Base-by-base conservation (phyloP, 148 eudicot genomes). In the Persicaria tinctoria region DNA sequence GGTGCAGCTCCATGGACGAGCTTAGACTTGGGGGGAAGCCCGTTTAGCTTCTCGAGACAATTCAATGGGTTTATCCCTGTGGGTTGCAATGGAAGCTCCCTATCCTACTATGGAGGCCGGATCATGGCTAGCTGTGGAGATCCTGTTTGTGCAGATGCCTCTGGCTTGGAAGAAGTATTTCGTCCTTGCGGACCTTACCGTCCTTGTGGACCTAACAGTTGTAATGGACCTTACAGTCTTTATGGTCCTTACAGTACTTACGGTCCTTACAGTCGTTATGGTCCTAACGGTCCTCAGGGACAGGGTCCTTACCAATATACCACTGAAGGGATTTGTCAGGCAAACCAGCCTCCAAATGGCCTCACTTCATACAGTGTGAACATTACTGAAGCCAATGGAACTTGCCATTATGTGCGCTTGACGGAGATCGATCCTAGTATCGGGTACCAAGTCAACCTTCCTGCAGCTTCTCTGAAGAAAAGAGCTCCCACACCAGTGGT, bases 311-410 rank as follows among this genome's bases (percentile, higher is more conserved):
- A 38, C 44, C 70, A 46, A 0, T 66, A 38, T 66, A 66, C 70
- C 0, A 38, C 14, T 41, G 44, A 66, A 47, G 70, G 70, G 8
- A 47, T 44, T 66, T 66, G 70, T 66, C 7, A 13, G 44, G 70
- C 70, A 1, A 23, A 27, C 50, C 56, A 12, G 41, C 74, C 54
- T 5, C 74, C 74, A 3, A 49, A 72, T 14, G 54, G 56, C 0
- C 74, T 72, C 74, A 72, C 45, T 72, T 72, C 17, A 16, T 72
- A 49, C 13, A 50, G 74, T 72, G 74, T 72, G n/a, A 72, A 72
- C 38, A 5, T 72, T 45, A 72, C 74, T 23, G 56, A 49, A 72
- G 14, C 57, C 41, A 72, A 72, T 50, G 74, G 56, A 16, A 72
- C 9, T 51, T 72, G 74, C 5, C 18, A 16, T 13, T 72, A 50